phyloP scores from a whole-genome alignment of 495 filamentous ascomycete genomes.

The Penicillium roqueforti region DNA sequence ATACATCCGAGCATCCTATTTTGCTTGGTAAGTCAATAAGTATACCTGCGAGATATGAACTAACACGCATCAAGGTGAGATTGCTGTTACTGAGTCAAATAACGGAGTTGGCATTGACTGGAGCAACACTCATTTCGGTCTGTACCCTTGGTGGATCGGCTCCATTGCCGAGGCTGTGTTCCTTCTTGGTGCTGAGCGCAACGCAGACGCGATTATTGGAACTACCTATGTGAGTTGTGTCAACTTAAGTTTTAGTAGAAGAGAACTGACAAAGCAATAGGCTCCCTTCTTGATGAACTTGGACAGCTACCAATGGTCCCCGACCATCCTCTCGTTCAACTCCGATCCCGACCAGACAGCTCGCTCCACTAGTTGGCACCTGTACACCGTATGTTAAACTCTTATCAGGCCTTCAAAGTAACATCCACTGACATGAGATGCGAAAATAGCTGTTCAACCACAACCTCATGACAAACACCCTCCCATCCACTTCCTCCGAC shows the following conservation, averaged over 20 bases:
- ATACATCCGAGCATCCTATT: constrained; percentile 34
- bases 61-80: constrained; percentile 35
- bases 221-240: constrained; percentile 35
- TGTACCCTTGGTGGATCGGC: constrained; percentile 49
- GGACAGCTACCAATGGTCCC: constrained; percentile 45
- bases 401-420: not conserved
- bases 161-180: constrained; percentile 63
- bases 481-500: constrained; percentile 38
- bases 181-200: constrained; percentile 62
- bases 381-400: constrained; percentile 27
- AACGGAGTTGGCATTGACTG: constrained; percentile 29
- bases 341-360: constrained; percentile 38
- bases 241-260: not conserved
- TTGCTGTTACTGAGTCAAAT: constrained; percentile 46
- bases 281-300: constrained; percentile 48
- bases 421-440: not conserved
- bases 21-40: constrained; percentile 42
- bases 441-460: constrained; percentile 36
- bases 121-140: constrained; percentile 28
- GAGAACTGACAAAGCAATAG: constrained; percentile 19
- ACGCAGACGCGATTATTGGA: constrained; percentile 49
- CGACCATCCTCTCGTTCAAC: constrained; percentile 44
- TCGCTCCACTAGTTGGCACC: constrained; percentile 42
- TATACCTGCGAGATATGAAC: not conserved
- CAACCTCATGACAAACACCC: constrained; percentile 39